Percentiles rank a stretch among this genome's conserved stretches.
phyloP scores from a whole-genome alignment of 495 filamentous ascomycete species.

The Annulohypoxylon maeteangense region DNA sequence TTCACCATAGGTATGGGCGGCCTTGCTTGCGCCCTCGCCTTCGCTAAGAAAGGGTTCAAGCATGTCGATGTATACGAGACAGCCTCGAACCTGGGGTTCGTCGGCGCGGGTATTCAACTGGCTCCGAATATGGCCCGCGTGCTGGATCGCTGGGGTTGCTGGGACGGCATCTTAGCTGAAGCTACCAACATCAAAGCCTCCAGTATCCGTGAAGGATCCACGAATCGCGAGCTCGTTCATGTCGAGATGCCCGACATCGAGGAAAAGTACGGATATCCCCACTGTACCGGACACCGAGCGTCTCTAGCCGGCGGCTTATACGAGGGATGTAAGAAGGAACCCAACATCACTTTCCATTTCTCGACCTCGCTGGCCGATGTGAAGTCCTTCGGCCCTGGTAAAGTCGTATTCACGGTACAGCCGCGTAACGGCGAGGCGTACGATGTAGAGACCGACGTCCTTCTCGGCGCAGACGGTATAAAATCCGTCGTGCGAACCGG shows the following conservation, averaged over 20 bases:
- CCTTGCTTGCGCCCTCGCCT: constrained; percentile 73
- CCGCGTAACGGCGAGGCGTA: constrained; percentile 68
- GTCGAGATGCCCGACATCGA: constrained; percentile 74
- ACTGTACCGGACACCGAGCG: constrained; percentile 81
- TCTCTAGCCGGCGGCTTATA: constrained; percentile 76
- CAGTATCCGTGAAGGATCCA: constrained; percentile 69
- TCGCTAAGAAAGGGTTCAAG: constrained; percentile 78
- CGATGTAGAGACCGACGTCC: constrained; percentile 69
- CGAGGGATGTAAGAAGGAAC: constrained; percentile 71
- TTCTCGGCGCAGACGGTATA: constrained; percentile 79
- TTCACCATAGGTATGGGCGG: constrained; percentile 75
- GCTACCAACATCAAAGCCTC: constrained; percentile 61
- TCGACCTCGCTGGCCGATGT: constrained; percentile 64
- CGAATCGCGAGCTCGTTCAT: constrained; percentile 72
- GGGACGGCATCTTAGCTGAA: constrained; percentile 73
- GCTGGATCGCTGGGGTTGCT: constrained; percentile 73
- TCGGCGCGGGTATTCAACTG: constrained; percentile 84
- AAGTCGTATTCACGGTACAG: constrained; percentile 64
- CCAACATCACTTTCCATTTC: constrained; percentile 76
- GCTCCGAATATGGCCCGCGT: constrained; percentile 84
- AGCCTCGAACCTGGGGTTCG: constrained; percentile 79
- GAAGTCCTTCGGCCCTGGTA: constrained; percentile 62
- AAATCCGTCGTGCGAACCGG: constrained; percentile 70
- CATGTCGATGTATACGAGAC: constrained; percentile 78
- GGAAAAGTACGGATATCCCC: constrained; percentile 74